Percentiles rank a stretch among this genome's conserved stretches.
phyloP scores from a whole-genome alignment of 305 asterid genomes.

The Solanum chacoense region DNA sequence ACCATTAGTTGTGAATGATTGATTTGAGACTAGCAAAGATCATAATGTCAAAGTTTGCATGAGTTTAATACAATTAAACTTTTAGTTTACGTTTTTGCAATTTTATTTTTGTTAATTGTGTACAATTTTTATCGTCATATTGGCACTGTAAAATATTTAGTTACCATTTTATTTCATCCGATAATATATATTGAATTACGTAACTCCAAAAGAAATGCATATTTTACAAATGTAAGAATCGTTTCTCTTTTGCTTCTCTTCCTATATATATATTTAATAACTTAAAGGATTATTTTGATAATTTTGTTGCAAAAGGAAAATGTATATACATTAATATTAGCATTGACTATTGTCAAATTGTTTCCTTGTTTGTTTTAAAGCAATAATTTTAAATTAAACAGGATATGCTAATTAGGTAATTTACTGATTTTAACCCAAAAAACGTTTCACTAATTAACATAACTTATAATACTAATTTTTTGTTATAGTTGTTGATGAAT shows the following conservation, averaged over 20 bases:
- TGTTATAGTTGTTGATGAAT: neutral
- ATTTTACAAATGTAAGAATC: neutral
- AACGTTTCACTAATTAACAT: neutral
- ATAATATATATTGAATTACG: neutral
- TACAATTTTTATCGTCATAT: neutral
- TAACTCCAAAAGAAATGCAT: neutral
- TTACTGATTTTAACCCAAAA: neutral
- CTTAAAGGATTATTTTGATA: neutral
- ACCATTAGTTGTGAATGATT: neutral
- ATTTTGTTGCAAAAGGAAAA: neutral
- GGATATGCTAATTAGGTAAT: neutral
- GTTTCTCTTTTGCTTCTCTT: neutral
- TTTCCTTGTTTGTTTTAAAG: neutral
- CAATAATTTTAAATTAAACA: neutral
- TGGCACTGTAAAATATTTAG: neutral
- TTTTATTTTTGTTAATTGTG: neutral
- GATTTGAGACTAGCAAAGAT: conserved; percentile 1
- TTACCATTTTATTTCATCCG: neutral
- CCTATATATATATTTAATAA: neutral
- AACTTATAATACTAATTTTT: neutral
- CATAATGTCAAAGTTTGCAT: neutral
- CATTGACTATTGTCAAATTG: neutral
- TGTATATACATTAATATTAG: neutral
- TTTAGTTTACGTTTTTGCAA: neutral
- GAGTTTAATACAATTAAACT: neutral